phyloP scores from a whole-genome alignment of 2,329 filamentous ascomycete species.

The Waltergamsia citrina region DNA sequence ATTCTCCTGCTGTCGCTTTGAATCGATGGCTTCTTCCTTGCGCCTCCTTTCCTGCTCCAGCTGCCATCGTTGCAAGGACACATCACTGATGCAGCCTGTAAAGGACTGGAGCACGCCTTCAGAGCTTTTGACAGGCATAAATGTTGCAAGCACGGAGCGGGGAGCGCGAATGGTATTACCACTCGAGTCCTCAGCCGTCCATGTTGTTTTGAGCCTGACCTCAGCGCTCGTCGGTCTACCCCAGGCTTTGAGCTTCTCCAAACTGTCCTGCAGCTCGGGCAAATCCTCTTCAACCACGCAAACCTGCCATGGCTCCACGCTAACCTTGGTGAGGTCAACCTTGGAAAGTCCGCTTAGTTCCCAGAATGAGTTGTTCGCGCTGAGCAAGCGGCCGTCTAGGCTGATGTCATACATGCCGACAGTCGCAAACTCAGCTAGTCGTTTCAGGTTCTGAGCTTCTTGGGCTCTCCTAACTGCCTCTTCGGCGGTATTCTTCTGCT shows the following conservation, averaged over 20 bases:
- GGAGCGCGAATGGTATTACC: slow-evolving; percentile 32
- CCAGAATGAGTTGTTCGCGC: slow-evolving; percentile 44
- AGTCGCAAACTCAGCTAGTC: slow-evolving; percentile 43
- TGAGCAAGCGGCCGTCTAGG: slow-evolving; percentile 36
- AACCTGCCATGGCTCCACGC: slow-evolving; percentile 32
- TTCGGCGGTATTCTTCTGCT: slow-evolving; percentile 37
- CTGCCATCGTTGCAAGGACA: slow-evolving; percentile 40
- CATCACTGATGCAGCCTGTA: slow-evolving; percentile 37
- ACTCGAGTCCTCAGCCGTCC: slow-evolving; percentile 32
- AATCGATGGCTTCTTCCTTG: slow-evolving; percentile 47
- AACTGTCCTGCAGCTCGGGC: slow-evolving; percentile 24
- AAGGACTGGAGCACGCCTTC: slow-evolving; percentile 36
- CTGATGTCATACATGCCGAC: slow-evolving; percentile 47
- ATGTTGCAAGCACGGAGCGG: slow-evolving; percentile 38
- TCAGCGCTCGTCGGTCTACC: slow-evolving; percentile 35
- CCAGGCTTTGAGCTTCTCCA: slow-evolving; percentile 27
- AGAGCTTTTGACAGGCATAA: slow-evolving; percentile 38
- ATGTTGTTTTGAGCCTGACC: slow-evolving; percentile 36
- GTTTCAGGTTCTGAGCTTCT: slow-evolving; percentile 41
- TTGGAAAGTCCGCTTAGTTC: slow-evolving; percentile 40
- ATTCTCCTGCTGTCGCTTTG: slow-evolving; percentile 63
- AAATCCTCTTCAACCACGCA: slow-evolving; percentile 36
- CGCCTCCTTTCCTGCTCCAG: slow-evolving; percentile 37
- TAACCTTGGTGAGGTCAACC: slow-evolving; percentile 24
- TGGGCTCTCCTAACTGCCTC: slow-evolving; percentile 38